These are phyloP conservation scores for Polytolypa hystricis DNA, from an alignment of 2,329 filamentous ascomycete species.

Conservation along the genomic window DNA sequence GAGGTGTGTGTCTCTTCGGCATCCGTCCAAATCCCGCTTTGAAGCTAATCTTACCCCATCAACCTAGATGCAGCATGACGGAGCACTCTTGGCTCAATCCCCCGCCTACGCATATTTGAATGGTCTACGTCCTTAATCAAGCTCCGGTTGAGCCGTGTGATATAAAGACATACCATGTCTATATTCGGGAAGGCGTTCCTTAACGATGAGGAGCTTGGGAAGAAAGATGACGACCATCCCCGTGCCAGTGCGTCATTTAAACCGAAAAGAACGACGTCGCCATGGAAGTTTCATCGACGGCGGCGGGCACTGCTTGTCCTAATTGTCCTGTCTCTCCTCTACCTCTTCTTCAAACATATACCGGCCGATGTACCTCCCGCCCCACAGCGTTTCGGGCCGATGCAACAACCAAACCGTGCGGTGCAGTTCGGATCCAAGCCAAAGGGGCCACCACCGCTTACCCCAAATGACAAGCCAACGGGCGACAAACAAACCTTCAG, in stretches of 20 bases:
- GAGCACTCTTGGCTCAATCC: too few species aligned
- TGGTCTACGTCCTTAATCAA: slow-evolving; percentile 9
- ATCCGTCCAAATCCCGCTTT: too few species aligned
- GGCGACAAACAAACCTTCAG: slow-evolving; percentile 44
- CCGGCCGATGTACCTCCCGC: slow-evolving; percentile 1
- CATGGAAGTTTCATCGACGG: slow-evolving; percentile 25
- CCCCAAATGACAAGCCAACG: slow-evolving; percentile 12
- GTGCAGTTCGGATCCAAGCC: not conserved
- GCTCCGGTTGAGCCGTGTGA: slow-evolving; percentile 17
- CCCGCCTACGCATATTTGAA: too few species aligned
- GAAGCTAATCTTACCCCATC: too few species aligned
- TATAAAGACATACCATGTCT: slow-evolving; percentile 23
- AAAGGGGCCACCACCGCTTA: slow-evolving; percentile 8
- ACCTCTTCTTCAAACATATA: slow-evolving; percentile 45
- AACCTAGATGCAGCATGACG: too few species aligned
- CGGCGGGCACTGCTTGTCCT: slow-evolving; percentile 42
- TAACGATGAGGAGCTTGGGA: slow-evolving; percentile 52
- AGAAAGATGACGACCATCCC: slow-evolving; percentile 53
- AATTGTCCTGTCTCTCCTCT: slow-evolving; percentile 42
- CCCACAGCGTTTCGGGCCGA: not conserved
- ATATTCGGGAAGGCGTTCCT: slow-evolving; percentile 33
- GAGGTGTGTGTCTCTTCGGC: too few species aligned
- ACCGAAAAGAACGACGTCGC: slow-evolving; percentile 20
- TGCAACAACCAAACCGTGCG: not conserved
- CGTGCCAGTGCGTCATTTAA: slow-evolving; percentile 21